Base-by-base conservation (phyloP, 2,329 filamentous ascomycete species). In the Chaetomium sp. region DNA sequence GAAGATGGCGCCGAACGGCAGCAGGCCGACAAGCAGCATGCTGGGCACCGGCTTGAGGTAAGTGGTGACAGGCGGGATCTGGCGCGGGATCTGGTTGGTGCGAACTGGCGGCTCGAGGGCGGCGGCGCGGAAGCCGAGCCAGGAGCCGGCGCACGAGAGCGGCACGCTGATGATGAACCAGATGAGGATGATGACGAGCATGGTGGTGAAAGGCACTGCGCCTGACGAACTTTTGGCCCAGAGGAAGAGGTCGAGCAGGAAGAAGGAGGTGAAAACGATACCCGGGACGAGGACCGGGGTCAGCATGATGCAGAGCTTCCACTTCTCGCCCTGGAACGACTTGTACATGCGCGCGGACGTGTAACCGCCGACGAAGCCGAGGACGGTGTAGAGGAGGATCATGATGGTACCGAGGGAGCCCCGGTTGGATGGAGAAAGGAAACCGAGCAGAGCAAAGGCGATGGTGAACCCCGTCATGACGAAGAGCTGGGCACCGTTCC, bases 131-230 rank as follows among this genome's bases (percentile, higher is more conserved):
- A 98, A 98, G 35, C 93, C 95, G 51, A 98, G 77, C 93, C 93
- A 99, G 53, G 92, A 96, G 60, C 95, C 95, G 8, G 87, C 89
- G 66, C 97, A 85, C 31, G 93, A 97, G 51, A 98, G 84, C 7
- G 95, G 95, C 2, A 98, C 90, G 45, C 92, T 97, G 75, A 99
- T 96, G 74, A 97, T 76, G 78, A 99, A 99, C 95, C 95, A 99
- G 74, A 99, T 97, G 68, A 85, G 84, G 55, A 99, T 85, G 64
- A 98, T 88, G 62, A 96, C 90, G 51, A 99, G 83, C 95, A 99
- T 99, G 10, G 95, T 99, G 2, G 90, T 92, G 74, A 99, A 96
- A 0, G 95, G 95, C 1, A 99, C 95, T 9, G 95, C 95, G 27
- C 95, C 95, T 27, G 92, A 96, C 1, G 94, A 96, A 63, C 89